phyloP scores from a whole-genome alignment of 2,329 filamentous ascomycete genomes.

The Cercospora zeina region DNA sequence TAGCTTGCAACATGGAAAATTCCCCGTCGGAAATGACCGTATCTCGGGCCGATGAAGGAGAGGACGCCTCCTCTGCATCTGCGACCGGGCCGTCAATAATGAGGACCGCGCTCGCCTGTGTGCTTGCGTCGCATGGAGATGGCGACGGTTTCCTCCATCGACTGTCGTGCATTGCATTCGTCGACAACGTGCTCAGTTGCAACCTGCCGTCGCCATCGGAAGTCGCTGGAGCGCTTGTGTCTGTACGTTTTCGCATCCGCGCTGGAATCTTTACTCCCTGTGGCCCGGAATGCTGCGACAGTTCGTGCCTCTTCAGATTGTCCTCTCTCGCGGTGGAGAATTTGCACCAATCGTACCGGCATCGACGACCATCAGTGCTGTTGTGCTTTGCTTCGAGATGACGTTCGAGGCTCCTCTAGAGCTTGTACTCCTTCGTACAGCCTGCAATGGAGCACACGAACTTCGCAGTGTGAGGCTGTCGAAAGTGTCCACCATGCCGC shows the following conservation, averaged over 20 bases:
- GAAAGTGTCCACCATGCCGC: neutral
- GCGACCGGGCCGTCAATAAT: neutral
- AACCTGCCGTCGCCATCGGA: neutral
- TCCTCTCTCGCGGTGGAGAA: neutral
- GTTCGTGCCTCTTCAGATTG: neutral
- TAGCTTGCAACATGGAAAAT: no score
- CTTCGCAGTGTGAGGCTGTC: neutral
- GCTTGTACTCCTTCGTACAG: neutral
- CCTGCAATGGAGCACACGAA: neutral
- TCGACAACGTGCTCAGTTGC: neutral
- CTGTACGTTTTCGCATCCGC: neutral
- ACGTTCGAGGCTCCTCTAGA: neutral
- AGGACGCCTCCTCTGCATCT: neutral
- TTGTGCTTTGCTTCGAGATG: conserved; percentile 1
- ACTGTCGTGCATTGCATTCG: neutral
- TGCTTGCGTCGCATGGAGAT: neutral
- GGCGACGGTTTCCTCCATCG: neutral
- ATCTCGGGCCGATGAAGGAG: no score
- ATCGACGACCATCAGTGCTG: neutral
- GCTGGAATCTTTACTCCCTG: neutral
- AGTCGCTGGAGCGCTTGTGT: neutral
- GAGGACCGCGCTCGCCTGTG: neutral
- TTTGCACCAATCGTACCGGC: conserved; percentile 4
- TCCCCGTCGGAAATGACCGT: no score
- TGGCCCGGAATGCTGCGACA: conserved; percentile 4